Evolutionary conservation across 2,329 filamentous ascomycete genomes (phyloP), one percentile per base, ranked within the genome.

Genomic region (Phialemoniopsis sp.): DNA sequence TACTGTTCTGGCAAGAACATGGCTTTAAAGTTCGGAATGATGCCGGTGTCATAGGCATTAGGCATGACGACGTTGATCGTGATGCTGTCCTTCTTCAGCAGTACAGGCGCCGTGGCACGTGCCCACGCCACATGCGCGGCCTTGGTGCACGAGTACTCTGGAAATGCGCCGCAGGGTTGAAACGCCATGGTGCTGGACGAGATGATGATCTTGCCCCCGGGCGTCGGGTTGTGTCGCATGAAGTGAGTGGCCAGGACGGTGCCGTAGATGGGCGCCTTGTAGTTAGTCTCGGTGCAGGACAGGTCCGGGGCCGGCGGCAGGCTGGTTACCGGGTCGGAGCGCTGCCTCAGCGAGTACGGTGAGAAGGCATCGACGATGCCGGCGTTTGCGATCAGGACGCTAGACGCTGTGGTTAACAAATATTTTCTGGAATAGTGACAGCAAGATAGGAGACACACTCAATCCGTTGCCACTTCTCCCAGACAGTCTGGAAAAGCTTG

Each of bases 191-290:
- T 42, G 28, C 47, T 46, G n/a, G 33, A 32, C 8, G 47, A 48
- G 7, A 42, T 36, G 9, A 48, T 41, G 34, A 50, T 50, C 36
- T 45, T 43, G 17, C 44, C 46, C 9, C 40, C 44, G 9, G 44
- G 28, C 5, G 14, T 15, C 2, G 40, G 32, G 29, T 50, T 50
- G 32, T 46, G 42, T 5, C 46, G 43, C 40, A 42, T 44, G 32
- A 41, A 48, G 31, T 50, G 47, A 15, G 36, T 42, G 9, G 41
- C 40, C n/a, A 50, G 40, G 19, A 45, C 34, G 4, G 46, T 48
- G 26, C 44, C 41, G 36, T 45, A 44, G n/a, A 50, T 39, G 21
- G 45, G 40, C 14, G 37, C 42, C 37, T 50, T 50, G 42, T 40
- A 42, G 35, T 50, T 33, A 29, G 33, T 32, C 12, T 48, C 46